A percentile compares a stretch with the other conserved stretches of the same genome.
These are phyloP conservation scores for Oldenlandia corymbosa DNA, from an alignment of 257 asterid genomes.

Conservation along the genomic window DNA sequence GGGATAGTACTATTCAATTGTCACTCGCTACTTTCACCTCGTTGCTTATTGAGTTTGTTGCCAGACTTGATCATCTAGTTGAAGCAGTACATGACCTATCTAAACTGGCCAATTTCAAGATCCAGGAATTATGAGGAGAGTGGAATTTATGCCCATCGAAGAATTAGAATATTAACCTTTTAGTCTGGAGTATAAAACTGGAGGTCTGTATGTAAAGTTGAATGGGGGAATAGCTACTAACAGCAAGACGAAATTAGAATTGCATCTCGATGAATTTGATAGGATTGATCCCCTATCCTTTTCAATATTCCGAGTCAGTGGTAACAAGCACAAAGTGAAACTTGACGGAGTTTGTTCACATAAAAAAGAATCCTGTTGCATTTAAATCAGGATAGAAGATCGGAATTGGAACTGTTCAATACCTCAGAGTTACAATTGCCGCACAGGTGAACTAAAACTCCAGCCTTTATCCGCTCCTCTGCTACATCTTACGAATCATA, in stretches of 20 bases:
- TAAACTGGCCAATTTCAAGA: constrained; percentile 49
- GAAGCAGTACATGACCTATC: constrained; percentile 63
- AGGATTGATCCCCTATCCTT: background rate
- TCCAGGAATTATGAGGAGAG: constrained; percentile 17
- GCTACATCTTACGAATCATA: too few species aligned
- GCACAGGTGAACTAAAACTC: too few species aligned
- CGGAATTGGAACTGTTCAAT: too few species aligned
- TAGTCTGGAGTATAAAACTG: background rate
- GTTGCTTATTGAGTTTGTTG: constrained; percentile 59
- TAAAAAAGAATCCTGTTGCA: too few species aligned
- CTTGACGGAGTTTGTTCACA: too few species aligned
- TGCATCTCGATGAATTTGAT: background rate
- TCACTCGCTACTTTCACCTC: constrained; percentile 63
- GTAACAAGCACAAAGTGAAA: background rate
- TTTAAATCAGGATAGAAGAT: too few species aligned
- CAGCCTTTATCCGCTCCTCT: too few species aligned
- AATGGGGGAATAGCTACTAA: background rate
- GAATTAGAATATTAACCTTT: background rate
- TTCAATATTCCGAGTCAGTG: background rate
- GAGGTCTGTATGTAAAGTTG: background rate
- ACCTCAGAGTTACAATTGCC: too few species aligned
- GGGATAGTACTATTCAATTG: constrained; percentile 49
- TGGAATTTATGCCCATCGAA: background rate
- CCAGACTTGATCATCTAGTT: constrained; percentile 65
- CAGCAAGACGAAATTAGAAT: background rate